These are phyloP conservation scores for Nadsonia commutata DNA, from an alignment of 1,139 yeast genomes.

Conservation along the genomic window DNA sequence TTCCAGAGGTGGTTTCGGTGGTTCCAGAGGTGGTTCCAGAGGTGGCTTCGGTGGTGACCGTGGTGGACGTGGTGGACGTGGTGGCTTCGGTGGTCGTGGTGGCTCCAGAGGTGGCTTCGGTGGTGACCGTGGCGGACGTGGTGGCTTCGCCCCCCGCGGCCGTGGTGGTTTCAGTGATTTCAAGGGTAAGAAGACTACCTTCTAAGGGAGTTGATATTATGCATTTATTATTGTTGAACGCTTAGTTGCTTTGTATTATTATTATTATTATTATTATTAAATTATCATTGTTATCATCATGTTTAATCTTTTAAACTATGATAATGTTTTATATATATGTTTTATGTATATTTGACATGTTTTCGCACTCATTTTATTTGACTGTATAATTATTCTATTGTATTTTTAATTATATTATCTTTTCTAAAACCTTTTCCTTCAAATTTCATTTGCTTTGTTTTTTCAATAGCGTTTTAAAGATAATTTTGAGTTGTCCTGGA, in stretches of 20 bases:
- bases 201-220: slow-evolving; percentile 13
- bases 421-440: too few relatives aligned
- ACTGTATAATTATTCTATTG: slow-evolving; percentile 1
- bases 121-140: slow-evolving; percentile 16
- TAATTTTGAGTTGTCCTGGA: too few relatives aligned
- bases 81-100: slow-evolving; percentile 28
- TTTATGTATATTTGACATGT: neutral
- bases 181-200: slow-evolving; percentile 25
- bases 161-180: slow-evolving; percentile 22
- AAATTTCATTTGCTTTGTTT: too few relatives aligned
- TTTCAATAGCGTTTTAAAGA: too few relatives aligned
- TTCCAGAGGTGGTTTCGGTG: slow-evolving; percentile 31
- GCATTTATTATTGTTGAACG: too few relatives aligned
- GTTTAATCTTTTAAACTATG: too few relatives aligned
- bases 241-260: neutral
- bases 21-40: slow-evolving; percentile 15
- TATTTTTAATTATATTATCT: neutral
- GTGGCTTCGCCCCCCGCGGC: slow-evolving; percentile 16
- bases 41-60: slow-evolving; percentile 28
- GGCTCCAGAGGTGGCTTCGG: slow-evolving; percentile 28
- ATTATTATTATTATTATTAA: neutral
- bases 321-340: too few relatives aligned
- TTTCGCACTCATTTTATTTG: neutral
- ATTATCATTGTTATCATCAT: too few relatives aligned
- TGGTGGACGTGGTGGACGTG: slow-evolving; percentile 33